Conservation (phyloP, 306 rosid genomes). For the Cucumis hystrix region DNA sequence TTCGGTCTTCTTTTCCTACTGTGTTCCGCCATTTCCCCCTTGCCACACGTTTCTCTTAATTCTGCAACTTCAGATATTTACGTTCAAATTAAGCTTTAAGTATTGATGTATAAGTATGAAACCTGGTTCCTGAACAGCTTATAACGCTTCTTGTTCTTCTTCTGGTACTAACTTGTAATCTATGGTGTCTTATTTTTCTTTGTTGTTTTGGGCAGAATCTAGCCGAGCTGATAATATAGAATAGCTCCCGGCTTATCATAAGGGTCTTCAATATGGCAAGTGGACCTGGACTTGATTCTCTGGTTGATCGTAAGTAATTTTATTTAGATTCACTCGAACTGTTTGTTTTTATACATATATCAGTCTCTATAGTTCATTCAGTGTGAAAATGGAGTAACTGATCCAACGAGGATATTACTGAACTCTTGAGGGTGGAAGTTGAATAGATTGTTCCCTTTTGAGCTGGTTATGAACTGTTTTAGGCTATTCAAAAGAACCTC, state of each 20-base stretch:
- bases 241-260: not conserved
- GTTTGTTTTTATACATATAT: not conserved
- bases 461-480: not conserved
- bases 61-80: not conserved
- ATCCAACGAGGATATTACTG: not conserved
- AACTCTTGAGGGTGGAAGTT: not conserved
- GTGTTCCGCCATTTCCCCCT: not conserved
- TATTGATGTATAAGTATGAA: not conserved
- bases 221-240: not conserved
- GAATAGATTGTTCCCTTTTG: not conserved
- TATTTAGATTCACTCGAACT: not conserved
- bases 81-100: not conserved
- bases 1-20: not conserved
- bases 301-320: slow-evolving; percentile 36
- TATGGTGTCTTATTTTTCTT: not conserved
- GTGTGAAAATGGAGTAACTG: not conserved
- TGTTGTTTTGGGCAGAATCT: not conserved
- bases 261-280: slow-evolving; percentile 22
- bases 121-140: not conserved
- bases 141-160: not conserved
- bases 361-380: not conserved
- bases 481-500: not conserved
- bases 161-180: not conserved
- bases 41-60: not conserved
- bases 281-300: slow-evolving; percentile 41